These are phyloP conservation scores for Psilocybe tampanensis DNA, from an alignment of 768 basidiomycete species.

Conservation along the genomic window DNA sequence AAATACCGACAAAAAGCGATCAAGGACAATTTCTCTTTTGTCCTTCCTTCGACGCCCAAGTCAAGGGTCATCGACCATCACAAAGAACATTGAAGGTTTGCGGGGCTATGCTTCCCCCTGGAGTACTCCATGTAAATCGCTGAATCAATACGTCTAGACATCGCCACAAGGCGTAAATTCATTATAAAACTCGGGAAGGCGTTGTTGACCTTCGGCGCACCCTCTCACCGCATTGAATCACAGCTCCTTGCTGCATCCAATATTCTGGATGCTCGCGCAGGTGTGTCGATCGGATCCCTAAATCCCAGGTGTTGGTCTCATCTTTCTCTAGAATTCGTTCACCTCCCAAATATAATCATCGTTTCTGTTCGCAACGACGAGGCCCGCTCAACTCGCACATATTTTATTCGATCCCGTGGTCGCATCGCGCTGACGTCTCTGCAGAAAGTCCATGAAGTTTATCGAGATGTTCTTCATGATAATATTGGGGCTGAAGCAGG, in stretches of 20 bases:
- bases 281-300: constrained; percentile 24
- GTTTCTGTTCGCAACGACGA: constrained; percentile 81
- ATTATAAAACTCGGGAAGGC: constrained; percentile 86
- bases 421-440: constrained; percentile 82
- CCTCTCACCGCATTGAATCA: constrained; percentile 90
- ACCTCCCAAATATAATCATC: constrained; percentile 78
- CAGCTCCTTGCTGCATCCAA: constrained; percentile 81
- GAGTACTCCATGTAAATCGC: not conserved
- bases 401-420: constrained; percentile 83
- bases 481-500: constrained; percentile 75
- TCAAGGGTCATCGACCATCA: constrained; percentile 34
- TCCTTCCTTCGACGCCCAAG: constrained; percentile 31
- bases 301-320: not conserved
- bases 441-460: constrained; percentile 81
- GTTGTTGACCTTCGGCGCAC: constrained; percentile 91
- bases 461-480: constrained; percentile 87
- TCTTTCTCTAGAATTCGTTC: constrained; percentile 65
- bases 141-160: constrained; percentile 32
- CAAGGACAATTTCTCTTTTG: constrained; percentile 20
- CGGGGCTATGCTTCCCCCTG: not conserved
- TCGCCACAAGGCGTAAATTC: constrained; percentile 63
- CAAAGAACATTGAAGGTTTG: constrained; percentile 50
- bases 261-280: constrained; percentile 77
- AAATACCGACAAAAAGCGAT: constrained; percentile 6
- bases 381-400: constrained; percentile 69